Evolutionary conservation across 2,329 filamentous ascomycete genomes (phyloP).

Genomic region (Paradendryphiella salina): DNA sequence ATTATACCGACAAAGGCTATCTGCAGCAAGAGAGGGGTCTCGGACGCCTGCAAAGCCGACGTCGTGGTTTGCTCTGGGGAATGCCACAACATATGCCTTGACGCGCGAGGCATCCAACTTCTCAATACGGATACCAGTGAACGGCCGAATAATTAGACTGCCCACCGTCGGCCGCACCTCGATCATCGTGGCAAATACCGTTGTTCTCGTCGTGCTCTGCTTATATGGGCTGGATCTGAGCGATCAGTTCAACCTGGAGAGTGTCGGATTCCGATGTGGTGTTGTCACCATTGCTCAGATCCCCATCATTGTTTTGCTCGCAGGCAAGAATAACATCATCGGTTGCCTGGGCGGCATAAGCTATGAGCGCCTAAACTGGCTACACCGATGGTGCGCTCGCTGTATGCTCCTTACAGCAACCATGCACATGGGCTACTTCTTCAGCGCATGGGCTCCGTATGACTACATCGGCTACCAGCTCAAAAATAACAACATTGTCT

Average conservation of each 20-base stretch:
- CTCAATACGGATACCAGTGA: constrained; percentile 45
- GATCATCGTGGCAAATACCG: constrained; percentile 53
- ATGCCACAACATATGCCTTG: constrained; percentile 60
- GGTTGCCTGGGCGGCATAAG: constrained; percentile 64
- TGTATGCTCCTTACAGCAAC: constrained; percentile 70
- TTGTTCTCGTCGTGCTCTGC: constrained; percentile 58
- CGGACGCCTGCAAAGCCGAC: constrained; percentile 59
- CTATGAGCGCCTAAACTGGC: constrained; percentile 72
- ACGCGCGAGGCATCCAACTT: constrained; percentile 58
- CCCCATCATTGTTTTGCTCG: constrained; percentile 60
- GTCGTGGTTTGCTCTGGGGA: constrained; percentile 51
- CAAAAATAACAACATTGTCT: constrained; percentile 64
- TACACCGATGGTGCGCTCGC: constrained; percentile 72
- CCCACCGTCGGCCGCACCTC: constrained; percentile 47
- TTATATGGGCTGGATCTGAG: constrained; percentile 59
- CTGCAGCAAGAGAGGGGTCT: constrained; percentile 45
- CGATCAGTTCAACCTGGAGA: constrained; percentile 57
- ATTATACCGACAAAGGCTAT: constrained; percentile 57
- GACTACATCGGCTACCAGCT: constrained; percentile 64
- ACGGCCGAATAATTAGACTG: constrained; percentile 43
- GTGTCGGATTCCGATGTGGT: constrained; percentile 60
- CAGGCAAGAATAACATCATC: constrained; percentile 62
- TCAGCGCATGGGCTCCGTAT: constrained; percentile 57
- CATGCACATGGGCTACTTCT: constrained; percentile 72
- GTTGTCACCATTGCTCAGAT: constrained; percentile 58